These are phyloP conservation scores for Phycomyces blakesleeanus DNA, from an alignment of 192 early-diverging fungal genomes.

Conservation along the genomic window DNA sequence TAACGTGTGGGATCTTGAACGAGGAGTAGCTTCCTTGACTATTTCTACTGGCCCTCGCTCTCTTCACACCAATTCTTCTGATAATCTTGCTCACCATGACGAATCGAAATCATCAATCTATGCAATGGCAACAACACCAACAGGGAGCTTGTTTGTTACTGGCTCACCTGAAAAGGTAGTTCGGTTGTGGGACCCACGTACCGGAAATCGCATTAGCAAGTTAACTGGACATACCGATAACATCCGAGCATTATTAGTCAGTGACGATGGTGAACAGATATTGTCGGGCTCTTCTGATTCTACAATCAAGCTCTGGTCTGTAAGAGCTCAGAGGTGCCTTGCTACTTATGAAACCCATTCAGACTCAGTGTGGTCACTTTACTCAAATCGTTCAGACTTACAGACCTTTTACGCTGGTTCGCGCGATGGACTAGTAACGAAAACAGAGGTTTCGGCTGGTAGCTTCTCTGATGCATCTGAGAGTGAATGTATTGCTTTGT, in stretches of 20 bases:
- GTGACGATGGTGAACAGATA: constrained; percentile 82
- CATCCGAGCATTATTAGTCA: constrained; percentile 83
- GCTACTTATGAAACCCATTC: constrained; percentile 85
- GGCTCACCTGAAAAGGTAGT: constrained; percentile 94
- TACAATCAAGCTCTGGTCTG: constrained; percentile 96
- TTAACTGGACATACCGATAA: constrained; percentile 95
- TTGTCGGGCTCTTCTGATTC: constrained; percentile 92
- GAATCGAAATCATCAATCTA: constrained; percentile 72
- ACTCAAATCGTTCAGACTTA: constrained; percentile 80
- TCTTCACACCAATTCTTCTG: constrained; percentile 7
- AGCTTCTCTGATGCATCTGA: constrained; percentile 44
- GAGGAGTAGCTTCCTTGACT: constrained; percentile 29
- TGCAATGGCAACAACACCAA: constrained; percentile 74
- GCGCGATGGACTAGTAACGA: constrained; percentile 88
- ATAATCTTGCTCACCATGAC: constrained; percentile 43
- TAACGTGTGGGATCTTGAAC: constrained; percentile 85
- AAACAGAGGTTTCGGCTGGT: constrained; percentile 59
- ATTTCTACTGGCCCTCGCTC: constrained; percentile 10
- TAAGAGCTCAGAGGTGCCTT: constrained; percentile 81
- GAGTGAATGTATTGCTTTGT: constrained; percentile 82
- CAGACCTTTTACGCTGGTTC: constrained; percentile 90
- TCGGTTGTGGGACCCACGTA: constrained; percentile 85
- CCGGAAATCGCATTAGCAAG: constrained; percentile 66
- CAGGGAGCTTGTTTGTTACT: constrained; percentile 78
- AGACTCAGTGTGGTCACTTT: constrained; percentile 89